Percentiles rank a stretch among this genome's conserved stretches.
Evolutionary conservation across 768 basidiomycete species (phyloP).

Genomic region (Russula vinacea): DNA sequence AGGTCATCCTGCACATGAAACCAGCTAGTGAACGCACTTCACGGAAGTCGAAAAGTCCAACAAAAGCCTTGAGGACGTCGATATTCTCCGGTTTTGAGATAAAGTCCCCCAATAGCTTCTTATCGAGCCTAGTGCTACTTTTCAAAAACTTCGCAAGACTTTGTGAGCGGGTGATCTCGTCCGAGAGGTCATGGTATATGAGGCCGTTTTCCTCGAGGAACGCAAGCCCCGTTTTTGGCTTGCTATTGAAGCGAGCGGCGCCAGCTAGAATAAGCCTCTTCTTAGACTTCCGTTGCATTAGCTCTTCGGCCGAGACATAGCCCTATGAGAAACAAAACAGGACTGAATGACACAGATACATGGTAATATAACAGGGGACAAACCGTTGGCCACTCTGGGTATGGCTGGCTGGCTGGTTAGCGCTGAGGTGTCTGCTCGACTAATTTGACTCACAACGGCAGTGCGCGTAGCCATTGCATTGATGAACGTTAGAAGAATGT

Average conservation of each 20-base stretch:
- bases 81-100: constrained; percentile 85
- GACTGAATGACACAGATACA: neutral
- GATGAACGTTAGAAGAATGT: constrained; percentile 81
- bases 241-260: constrained; percentile 83
- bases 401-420: constrained; percentile 31
- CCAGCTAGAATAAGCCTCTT: constrained; percentile 86
- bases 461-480: constrained; percentile 79
- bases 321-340: constrained; percentile 40
- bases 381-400: constrained; percentile 63
- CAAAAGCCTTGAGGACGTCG: constrained; percentile 81
- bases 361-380: constrained; percentile 31
- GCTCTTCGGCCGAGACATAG: constrained; percentile 53
- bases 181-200: constrained; percentile 65
- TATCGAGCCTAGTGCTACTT: constrained; percentile 80
- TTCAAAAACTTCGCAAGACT: constrained; percentile 87
- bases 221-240: constrained; percentile 86
- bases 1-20: neutral
- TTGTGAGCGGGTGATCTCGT: constrained; percentile 52
- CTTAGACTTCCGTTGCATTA: constrained; percentile 69
- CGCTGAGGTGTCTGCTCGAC: neutral
- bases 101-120: constrained; percentile 90
- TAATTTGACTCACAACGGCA: constrained; percentile 42
- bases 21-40: constrained; percentile 51
- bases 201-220: constrained; percentile 93
- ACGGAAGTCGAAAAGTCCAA: constrained; percentile 85